A percentile compares a stretch with the other conserved stretches of the same genome.
phyloP scores from a whole-genome alignment of 192 early-diverging fungal species.

The Martensiomyces pterosporus region DNA sequence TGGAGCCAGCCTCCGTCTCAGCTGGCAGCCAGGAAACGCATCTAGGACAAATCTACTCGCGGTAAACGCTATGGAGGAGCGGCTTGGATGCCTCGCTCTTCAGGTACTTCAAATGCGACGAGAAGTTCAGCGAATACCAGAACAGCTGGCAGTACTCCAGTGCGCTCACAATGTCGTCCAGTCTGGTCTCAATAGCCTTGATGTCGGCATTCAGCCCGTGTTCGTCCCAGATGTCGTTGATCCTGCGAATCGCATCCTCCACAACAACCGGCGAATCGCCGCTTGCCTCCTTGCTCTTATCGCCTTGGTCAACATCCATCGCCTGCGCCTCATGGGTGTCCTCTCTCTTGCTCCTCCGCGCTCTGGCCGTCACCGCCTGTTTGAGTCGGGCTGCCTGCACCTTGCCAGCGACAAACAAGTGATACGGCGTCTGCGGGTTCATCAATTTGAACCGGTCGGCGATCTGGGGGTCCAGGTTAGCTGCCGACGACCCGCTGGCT shows the following conservation, averaged over 20 bases:
- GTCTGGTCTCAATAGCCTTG: conserved; percentile 11
- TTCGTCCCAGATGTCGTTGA: conserved; percentile 37
- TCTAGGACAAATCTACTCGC: too few species aligned
- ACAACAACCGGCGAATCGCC: neutral
- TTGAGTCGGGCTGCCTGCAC: conserved; percentile 44
- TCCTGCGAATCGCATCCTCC: conserved; percentile 20
- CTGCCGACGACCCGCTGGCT: conserved; percentile 5
- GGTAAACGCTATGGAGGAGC: conserved; percentile 21
- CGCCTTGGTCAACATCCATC: neutral
- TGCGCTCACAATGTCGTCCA: conserved; percentile 35
- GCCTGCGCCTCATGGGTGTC: too few species aligned
- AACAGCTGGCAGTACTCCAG: conserved; percentile 43
- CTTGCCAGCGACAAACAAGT: conserved; percentile 47
- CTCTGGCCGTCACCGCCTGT: conserved; percentile 20
- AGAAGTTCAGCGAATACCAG: conserved; percentile 49
- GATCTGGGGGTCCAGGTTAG: conserved; percentile 15
- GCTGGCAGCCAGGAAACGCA: too few species aligned
- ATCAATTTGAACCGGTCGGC: conserved; percentile 46
- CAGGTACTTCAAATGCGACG: conserved; percentile 33
- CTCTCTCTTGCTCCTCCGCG: neutral
- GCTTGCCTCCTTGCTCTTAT: neutral
- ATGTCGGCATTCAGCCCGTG: conserved; percentile 12
- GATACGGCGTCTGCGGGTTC: conserved; percentile 48
- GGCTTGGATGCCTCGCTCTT: conserved; percentile 27
- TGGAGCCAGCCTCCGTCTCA: too few species aligned